These are phyloP conservation scores for Yamadazyma dendronema DNA, from an alignment of 1,139 yeast genomes.

Conservation along the genomic window DNA sequence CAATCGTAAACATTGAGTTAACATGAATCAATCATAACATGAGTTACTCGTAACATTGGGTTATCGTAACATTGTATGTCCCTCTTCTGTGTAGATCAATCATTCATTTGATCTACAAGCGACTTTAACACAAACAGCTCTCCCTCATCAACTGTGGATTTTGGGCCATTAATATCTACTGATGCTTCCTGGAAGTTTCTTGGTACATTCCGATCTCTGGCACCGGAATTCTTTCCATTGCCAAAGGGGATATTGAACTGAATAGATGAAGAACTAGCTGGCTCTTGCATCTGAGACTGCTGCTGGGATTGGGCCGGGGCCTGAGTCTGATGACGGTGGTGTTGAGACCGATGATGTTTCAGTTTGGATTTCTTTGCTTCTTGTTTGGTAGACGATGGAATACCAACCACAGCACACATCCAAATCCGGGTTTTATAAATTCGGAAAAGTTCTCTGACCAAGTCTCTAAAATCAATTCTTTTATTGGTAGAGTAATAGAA, in stretches of 20 bases:
- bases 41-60: too few relatives aligned
- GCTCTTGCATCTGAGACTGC: neutral
- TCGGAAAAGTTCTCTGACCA: conserved; percentile 88
- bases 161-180: too few relatives aligned
- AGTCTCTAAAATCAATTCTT: conserved; percentile 88
- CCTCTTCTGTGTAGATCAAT: neutral
- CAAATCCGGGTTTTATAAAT: conserved; percentile 95
- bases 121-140: conserved; percentile 42
- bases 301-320: conserved; percentile 1
- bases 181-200: neutral
- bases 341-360: too few relatives aligned
- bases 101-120: conserved; percentile 43
- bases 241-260: conserved; percentile 7
- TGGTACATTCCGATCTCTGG: conserved; percentile 1
- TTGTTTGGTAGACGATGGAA: too few relatives aligned
- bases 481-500: conserved; percentile 76
- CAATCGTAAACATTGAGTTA: too few relatives aligned
- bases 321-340: neutral
- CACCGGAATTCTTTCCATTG: neutral
- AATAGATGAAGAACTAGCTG: conserved; percentile 1
- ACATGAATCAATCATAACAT: too few relatives aligned
- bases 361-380: too few relatives aligned
- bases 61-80: neutral
- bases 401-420: conserved; percentile 80
- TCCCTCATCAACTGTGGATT: conserved; percentile 15